Evolutionary conservation across 2,329 filamentous ascomycete genomes (phyloP), one percentile per base, ranked within the genome.

Genomic region (Diaporthe sp.): DNA sequence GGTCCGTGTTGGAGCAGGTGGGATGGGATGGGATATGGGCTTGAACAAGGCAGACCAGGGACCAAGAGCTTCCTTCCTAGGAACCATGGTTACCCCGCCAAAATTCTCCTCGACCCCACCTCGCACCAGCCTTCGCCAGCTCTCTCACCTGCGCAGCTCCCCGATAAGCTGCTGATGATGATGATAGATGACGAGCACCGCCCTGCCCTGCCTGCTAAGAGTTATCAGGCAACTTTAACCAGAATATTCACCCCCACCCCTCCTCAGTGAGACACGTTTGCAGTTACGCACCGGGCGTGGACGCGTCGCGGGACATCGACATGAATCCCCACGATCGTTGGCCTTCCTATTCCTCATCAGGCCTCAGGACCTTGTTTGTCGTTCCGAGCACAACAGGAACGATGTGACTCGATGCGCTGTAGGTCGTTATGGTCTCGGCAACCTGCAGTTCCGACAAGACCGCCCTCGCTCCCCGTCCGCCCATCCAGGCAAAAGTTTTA

Each of bases 1-100:
- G 78, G 76, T 77, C 76, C 47, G 74, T 71, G 72, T 77, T 74
- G 73, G 74, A 60, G 78, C 75, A 79, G 79, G 77, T 80, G 78
- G 79, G 47, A 38, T 68, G 47, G 7, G 40, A 13, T 25, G 55
- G 30, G 55, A 58, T 33, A n/a, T 58, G 19, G 55, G 19, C 30
- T 22, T 33, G 6, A 30, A 33, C 15, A n/a, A 33, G 15, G 15
- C 9, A 33, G 54, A 22, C 5, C 6, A 45, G 28, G 9, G 28
- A 33, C 28, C 19, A n/a, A 38, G 42, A 38, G 58, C 58, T 64
- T 64, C 38, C 58, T 42, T 30, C 58, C 58, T 30, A 13, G 33
- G 28, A 40, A 25, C 28, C 30, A 9, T 12, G 54, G 40, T 42
- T 74, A 74, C 72, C 72, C 72, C 72, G 57, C 72, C 66, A 71